Base-by-base conservation (phyloP, 306 rosid species). In the Hippophae tibetana region DNA sequence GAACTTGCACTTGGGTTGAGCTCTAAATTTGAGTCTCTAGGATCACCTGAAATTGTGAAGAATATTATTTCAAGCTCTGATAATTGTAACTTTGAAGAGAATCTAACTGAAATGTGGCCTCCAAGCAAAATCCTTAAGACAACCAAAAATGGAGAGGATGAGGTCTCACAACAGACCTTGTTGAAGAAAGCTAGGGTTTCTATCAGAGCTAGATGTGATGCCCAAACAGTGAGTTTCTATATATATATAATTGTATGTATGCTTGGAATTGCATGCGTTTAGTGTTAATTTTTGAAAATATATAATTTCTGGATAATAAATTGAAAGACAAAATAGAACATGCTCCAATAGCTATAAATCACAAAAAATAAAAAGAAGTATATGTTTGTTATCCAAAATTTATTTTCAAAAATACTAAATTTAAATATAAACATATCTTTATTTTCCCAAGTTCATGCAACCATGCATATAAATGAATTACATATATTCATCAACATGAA, bases 121-220 rank as follows among this genome's bases (percentile, higher is more conserved):
- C 95, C 85, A 0, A 71, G 61, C 63, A 78, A 78, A 41, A 62
- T 23, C 23, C 64, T 57, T 10, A 81, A 74, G 78, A 70, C 76
- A 6, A 13, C 12, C 46, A 82, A 86, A 57, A 71, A 68, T 9
- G 72, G 43, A 10, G 93, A 87, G 7, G 96, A 85, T 60, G 98
- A 87, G 69, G 83, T 79, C 65, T 63, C 79, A 10, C 82, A 76
- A 6, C 90, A 83, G 47, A 81, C 51, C 60, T 89, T 85, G 5
- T 59, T 70, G 0, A 93, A 88, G 79, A 93, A 76, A 75, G 76
- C 95, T 58, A 81, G 99, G 81, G 97, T 88, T 75, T 88, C 85
- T 40, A 95, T 93, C 9, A 74, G 97, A 70, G 86, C 84, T 38
- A 77, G 99, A 63, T 86, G 97, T 44, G 97, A 86, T 53, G 79